Evolutionary conservation across 2,329 filamentous ascomycete genomes (phyloP), one percentile per base, ranked within the genome.

Genomic region (Xylaria digitata): DNA sequence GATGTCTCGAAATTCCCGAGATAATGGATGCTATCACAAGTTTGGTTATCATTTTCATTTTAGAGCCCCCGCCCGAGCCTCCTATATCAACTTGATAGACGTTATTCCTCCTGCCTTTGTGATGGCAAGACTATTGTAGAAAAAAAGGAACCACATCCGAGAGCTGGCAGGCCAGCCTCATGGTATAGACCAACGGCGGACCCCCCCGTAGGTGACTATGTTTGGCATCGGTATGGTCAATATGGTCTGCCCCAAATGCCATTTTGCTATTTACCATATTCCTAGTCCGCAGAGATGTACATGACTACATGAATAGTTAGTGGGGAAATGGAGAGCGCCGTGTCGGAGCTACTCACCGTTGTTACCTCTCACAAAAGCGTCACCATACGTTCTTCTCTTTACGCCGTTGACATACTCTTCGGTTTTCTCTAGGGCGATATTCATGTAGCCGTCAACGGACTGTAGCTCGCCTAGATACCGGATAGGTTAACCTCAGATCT

Each of bases 361-460:
- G 82, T 98, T 98, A 73, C 95, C 95, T 79, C 95, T 88, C 65
- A 98, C 92, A 79, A 98, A 98, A 5, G 95, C 93, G 84, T 98
- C 95, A 7, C 95, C 95, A 78, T 97, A 97, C 61, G 88, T 92
- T 75, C 92, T 87, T 75, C 92, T 87, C 81, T 95, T 89, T 71
- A 89, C 87, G 48, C 94, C 95, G 76, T 97, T 91, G 73, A 97
- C 91, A 74, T 90, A 94, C 82, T 99, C 96, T 71, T 93, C 90
- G 21, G 94, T 97, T 82, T 97, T 96, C 81, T 99, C 96, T 34
- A 99, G 87, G 13, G 96, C 95, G 78, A 99, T 97, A 82, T 99
- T 99, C 96, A 99, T 99, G 82, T 98, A 99, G 59, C 96, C 96
- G 80, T 99, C 96, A 56, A 99, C 95, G 0, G 94, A 97, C 79